phyloP scores from a whole-genome alignment of 192 early-diverging fungal genomes.

The Anaeromyces robustus region DNA sequence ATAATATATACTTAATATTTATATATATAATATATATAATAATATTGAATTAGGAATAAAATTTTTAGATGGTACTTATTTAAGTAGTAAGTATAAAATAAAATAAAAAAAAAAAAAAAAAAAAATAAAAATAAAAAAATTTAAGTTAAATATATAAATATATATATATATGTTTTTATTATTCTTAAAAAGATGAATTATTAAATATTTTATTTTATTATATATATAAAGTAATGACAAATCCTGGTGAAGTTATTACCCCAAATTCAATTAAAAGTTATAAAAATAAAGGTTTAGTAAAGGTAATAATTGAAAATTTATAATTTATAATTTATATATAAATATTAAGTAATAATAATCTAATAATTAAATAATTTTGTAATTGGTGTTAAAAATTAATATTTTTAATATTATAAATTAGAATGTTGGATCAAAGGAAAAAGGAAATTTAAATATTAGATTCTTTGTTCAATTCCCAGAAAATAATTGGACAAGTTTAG shows the following conservation, averaged over 20 bases:
- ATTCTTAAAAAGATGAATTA: no score
- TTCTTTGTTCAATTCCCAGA: background rate
- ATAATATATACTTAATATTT: no score
- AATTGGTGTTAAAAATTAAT: no score
- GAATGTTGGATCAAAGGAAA: background rate
- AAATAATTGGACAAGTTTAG: background rate
- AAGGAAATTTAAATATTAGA: background rate
- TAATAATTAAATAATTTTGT: no score
- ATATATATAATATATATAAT: no score
- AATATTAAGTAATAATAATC: no score
- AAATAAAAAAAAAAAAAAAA: no score
- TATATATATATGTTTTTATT: no score
- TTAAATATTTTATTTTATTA: background rate
- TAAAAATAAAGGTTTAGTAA: background rate
- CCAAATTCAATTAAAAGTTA: background rate
- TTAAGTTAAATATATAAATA: no score
- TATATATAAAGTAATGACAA: background rate
- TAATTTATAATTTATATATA: no score
- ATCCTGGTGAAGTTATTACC: background rate
- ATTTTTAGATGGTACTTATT: background rate
- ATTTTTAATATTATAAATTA: background rate
- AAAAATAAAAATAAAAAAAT: no score
- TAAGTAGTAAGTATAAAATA: background rate
- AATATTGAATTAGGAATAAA: background rate
- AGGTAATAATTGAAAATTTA: background rate